Evolutionary conservation across 176 grass and related monocot genomes (phyloP).

Genomic region (Chrysopogon serrulatus): DNA sequence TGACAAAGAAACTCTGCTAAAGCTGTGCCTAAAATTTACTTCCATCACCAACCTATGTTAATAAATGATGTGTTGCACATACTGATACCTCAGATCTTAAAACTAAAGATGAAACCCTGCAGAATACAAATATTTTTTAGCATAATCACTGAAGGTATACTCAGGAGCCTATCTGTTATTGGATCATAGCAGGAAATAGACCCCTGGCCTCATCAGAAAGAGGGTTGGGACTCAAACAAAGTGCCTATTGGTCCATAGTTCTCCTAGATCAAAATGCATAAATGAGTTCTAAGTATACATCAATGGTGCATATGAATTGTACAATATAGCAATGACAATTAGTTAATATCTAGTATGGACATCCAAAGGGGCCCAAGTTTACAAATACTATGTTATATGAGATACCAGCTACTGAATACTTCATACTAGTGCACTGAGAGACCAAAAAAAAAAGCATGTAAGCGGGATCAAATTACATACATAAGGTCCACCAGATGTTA

Average conservation of each 20-base stretch:
- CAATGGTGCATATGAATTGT: neutral
- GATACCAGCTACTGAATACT: neutral
- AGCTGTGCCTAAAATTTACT: neutral
- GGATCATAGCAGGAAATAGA: neutral
- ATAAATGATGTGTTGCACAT: neutral
- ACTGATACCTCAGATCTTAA: neutral
- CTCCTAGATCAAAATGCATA: neutral
- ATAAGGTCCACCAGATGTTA: constrained; percentile 94
- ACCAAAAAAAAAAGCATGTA: neutral
- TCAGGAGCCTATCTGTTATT: neutral
- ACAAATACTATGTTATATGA: neutral
- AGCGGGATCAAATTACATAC: constrained; percentile 50
- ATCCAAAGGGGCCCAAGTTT: neutral
- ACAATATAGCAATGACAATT: neutral
- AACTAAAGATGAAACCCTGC: neutral
- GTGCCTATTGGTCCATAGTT: neutral
- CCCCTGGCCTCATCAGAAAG: neutral
- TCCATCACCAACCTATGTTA: constrained; percentile 10
- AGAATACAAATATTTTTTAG: constrained; percentile 1
- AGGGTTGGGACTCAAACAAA: neutral
- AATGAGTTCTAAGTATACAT: neutral
- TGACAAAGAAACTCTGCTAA: neutral
- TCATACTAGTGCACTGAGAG: neutral
- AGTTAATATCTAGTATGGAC: neutral
- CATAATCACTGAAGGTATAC: neutral